phyloP scores from a whole-genome alignment of 164 flowering plant genomes.

The Stephania yunnanensis region DNA sequence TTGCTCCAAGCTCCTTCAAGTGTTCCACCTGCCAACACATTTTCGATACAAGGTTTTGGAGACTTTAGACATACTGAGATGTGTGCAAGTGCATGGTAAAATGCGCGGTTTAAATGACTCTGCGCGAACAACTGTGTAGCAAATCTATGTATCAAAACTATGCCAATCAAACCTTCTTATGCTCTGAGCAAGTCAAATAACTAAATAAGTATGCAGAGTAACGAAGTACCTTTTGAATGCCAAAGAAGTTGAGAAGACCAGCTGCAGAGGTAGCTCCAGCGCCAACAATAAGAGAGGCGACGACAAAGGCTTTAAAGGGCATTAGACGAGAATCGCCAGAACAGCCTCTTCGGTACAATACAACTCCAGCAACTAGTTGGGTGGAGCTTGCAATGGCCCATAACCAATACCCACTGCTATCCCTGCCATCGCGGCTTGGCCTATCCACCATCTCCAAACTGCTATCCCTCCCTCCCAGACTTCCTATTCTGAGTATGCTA shows the following conservation, averaged over 20 bases:
- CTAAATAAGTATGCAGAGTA: too few relatives aligned
- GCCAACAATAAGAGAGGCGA: constrained; percentile 82
- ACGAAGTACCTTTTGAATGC: constrained; percentile 28
- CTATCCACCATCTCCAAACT: background rate
- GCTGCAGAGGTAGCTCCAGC: constrained; percentile 50
- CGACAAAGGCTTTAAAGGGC: constrained; percentile 76
- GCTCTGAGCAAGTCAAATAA: too few relatives aligned
- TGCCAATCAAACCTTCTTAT: too few relatives aligned
- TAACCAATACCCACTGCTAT: constrained; percentile 34
- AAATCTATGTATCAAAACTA: too few relatives aligned
- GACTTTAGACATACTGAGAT: too few relatives aligned
- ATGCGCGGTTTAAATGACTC: too few relatives aligned
- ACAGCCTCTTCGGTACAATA: constrained; percentile 33
- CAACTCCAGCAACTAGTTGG: constrained; percentile 48
- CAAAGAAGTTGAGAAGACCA: constrained; percentile 40
- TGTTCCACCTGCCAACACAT: constrained; percentile 32
- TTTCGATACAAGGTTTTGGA: too few relatives aligned
- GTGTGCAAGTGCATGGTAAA: too few relatives aligned
- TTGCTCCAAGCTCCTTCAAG: constrained; percentile 42
- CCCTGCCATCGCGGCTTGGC: background rate
- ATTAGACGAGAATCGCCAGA: constrained; percentile 39
- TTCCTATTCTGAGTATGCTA: too few relatives aligned
- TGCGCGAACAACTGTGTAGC: too few relatives aligned
- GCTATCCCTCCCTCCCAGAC: too few relatives aligned
- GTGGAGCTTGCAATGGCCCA: constrained; percentile 58